These are phyloP conservation scores for Clathrus columnatus DNA, from an alignment of 768 basidiomycete species.

Conservation along the genomic window DNA sequence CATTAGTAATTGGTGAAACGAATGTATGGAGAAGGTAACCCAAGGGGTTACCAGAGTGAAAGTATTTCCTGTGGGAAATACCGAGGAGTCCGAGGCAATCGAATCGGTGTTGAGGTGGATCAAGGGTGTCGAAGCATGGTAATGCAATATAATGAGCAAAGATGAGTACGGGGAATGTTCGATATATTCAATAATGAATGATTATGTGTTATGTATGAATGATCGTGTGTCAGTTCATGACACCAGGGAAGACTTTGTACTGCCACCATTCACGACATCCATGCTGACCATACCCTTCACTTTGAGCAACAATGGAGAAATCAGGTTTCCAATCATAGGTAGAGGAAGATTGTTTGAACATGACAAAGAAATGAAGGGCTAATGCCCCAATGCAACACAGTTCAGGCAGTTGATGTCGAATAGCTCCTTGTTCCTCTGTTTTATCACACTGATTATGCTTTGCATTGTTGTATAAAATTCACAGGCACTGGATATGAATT, in stretches of 20 bases:
- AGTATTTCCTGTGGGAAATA: too few relatives aligned
- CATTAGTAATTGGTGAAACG: too few relatives aligned
- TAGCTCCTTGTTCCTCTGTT: constrained; percentile 24
- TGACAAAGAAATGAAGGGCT: constrained; percentile 21
- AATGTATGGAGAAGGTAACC: too few relatives aligned
- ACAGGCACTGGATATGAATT: neutral
- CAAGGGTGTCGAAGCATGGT: too few relatives aligned
- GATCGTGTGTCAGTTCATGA: constrained; percentile 16
- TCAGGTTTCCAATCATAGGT: constrained; percentile 23
- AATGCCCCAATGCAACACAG: constrained; percentile 24
- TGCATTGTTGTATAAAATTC: neutral
- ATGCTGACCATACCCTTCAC: constrained; percentile 18
- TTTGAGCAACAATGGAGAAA: constrained; percentile 13
- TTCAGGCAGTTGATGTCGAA: constrained; percentile 22
- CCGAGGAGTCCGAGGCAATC: too few relatives aligned
- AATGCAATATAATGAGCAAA: too few relatives aligned
- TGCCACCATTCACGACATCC: constrained; percentile 25
- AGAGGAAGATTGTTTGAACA: constrained; percentile 11
- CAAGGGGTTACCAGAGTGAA: too few relatives aligned
- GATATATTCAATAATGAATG: too few relatives aligned
- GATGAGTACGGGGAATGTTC: too few relatives aligned
- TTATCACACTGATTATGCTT: constrained; percentile 16
- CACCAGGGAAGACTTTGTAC: constrained; percentile 18
- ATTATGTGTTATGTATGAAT: too few relatives aligned
- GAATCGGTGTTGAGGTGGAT: too few relatives aligned